Base-by-base conservation (phyloP, 495 filamentous ascomycete species). In the Acidiella bohemica region DNA sequence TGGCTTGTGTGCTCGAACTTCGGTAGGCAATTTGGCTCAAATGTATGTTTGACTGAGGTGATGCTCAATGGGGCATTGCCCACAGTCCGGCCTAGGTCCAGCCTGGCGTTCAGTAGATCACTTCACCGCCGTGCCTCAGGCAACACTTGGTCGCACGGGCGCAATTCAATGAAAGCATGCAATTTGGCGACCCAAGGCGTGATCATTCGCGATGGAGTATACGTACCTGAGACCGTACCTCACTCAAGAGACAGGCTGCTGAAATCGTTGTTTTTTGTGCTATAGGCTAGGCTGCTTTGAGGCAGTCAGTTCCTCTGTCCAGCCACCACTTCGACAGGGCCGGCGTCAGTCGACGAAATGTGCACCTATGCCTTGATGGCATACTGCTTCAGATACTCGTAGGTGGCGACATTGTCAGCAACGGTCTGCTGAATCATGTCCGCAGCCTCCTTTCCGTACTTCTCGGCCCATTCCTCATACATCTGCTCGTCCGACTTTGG, bases 341-440 rank as follows among this genome's bases (percentile, higher is more conserved):
- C 17, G 28, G 17, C 28, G 17, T 11, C 28, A 11, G n/a, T 11
- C 28, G 12, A 11, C n/a, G n/a, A n/a, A n/a, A n/a, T n/a, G 11
- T 14, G 4, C 28, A 18, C 44, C 42, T 28, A 51, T 17, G 75
- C 63, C 49, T 76, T 76, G 52, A 94, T 65, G 39, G 81, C 82
- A 61, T 92, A 96, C 49, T 73, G 68, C 74, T 88, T 93, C 61
- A 96, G 61, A 57, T 92, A 92, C 60, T 92, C 74, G 51, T 95
- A 96, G 58, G 93, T 76, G n/a, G 61, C 61, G 47, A 88, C 68
- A 59, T 87, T 92, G 32, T 67, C 76, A 50, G 86, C 68, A 32
- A 93, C 84, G 11, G 75, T 78, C 48, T 78, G 63, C 37, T 76
- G 67, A 51, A 96, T 93, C 27, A 81, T 56, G 47, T 73, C 76